phyloP scores from a whole-genome alignment of 192 early-diverging fungal species.

The Coemansia biformis region DNA sequence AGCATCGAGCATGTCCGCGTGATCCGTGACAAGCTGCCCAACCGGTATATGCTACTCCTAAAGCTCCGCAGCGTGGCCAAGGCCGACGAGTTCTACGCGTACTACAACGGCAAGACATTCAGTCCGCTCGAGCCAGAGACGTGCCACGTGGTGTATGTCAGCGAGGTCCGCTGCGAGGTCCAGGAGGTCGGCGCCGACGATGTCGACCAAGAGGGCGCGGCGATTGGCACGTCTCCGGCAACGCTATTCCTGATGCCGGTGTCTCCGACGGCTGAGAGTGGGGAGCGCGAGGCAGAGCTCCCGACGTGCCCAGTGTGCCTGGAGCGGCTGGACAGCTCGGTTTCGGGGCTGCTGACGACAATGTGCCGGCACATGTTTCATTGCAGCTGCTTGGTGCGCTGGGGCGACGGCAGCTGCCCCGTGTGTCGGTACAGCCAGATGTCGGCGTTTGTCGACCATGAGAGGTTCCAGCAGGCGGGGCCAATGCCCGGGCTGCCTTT shows the following conservation, averaged over 20 bases:
- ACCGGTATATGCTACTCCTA: slow-evolving; percentile 84
- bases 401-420: slow-evolving; percentile 88
- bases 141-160: slow-evolving; percentile 78
- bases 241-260: slow-evolving; percentile 25
- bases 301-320: slow-evolving; percentile 97
- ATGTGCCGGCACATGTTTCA: slow-evolving; percentile 96
- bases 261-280: background rate
- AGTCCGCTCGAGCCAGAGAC: slow-evolving; percentile 82
- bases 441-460: slow-evolving; percentile 37
- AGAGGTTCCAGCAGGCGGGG: slow-evolving; percentile 17
- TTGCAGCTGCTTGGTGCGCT: slow-evolving; percentile 83
- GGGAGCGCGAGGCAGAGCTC: slow-evolving; percentile 52
- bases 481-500: background rate
- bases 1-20: slow-evolving; percentile 72
- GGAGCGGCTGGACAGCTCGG: slow-evolving; percentile 85
- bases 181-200: slow-evolving; percentile 38
- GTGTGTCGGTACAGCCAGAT: slow-evolving; percentile 81
- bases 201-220: background rate
- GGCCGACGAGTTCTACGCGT: slow-evolving; percentile 63
- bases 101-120: slow-evolving; percentile 82
- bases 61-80: slow-evolving; percentile 60
- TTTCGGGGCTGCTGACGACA: slow-evolving; percentile 86
- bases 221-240: slow-evolving; percentile 10
- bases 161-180: slow-evolving; percentile 61
- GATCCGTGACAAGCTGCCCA: slow-evolving; percentile 73